phyloP scores from a whole-genome alignment of 2,329 filamentous ascomycete species.

The Aspergillus sojae region DNA sequence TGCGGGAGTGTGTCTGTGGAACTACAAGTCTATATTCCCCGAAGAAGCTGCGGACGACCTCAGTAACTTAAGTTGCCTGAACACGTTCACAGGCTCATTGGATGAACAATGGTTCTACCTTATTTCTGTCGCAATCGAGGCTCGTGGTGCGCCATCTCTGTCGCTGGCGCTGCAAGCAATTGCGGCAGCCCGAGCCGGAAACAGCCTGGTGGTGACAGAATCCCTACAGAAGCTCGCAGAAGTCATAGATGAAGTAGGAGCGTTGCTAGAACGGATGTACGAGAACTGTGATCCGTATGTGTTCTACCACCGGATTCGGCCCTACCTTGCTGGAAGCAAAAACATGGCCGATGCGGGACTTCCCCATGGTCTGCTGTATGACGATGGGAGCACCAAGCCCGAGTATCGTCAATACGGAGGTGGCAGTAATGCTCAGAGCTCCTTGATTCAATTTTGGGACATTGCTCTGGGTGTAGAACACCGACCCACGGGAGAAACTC shows the following conservation, averaged over 20 bases:
- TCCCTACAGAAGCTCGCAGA: slow-evolving; percentile 84
- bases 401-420: slow-evolving; percentile 84
- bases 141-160: slow-evolving; percentile 82
- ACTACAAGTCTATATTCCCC: slow-evolving; percentile 88
- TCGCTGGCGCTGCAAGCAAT: slow-evolving; percentile 89
- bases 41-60: slow-evolving; percentile 80
- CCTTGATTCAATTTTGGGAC: slow-evolving; percentile 96
- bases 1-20: slow-evolving; percentile 90
- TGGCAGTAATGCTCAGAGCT: slow-evolving; percentile 96
- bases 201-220: slow-evolving; percentile 71
- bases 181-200: slow-evolving; percentile 70
- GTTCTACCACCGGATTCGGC: slow-evolving; percentile 95
- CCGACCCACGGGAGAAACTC: slow-evolving; percentile 76
- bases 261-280: slow-evolving; percentile 83
- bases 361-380: slow-evolving; percentile 83
- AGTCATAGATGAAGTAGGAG: slow-evolving; percentile 79
- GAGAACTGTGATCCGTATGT: slow-evolving; percentile 92
- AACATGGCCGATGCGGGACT: slow-evolving; percentile 96
- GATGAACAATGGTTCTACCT: slow-evolving; percentile 99
- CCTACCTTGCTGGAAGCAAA: slow-evolving; percentile 93
- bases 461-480: slow-evolving; percentile 88
- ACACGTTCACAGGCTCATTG: slow-evolving; percentile 88
- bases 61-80: slow-evolving; percentile 83
- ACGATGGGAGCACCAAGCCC: slow-evolving; percentile 70
- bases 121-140: slow-evolving; percentile 92